These are phyloP conservation scores for Mycena floridula DNA, from an alignment of 768 basidiomycete genomes.

Conservation along the genomic window DNA sequence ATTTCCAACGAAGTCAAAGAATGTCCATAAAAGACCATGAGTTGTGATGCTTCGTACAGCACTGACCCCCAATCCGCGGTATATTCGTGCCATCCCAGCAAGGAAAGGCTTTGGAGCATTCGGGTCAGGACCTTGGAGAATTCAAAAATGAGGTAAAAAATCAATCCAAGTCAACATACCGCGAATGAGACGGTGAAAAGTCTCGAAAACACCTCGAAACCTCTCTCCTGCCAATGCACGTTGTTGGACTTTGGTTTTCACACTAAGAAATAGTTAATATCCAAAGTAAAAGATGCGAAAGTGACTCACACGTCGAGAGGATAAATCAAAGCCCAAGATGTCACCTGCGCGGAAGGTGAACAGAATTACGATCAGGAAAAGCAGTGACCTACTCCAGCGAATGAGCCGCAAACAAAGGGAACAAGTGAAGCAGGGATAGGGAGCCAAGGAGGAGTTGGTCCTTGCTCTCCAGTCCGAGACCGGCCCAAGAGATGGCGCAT, in stretches of 20 bases:
- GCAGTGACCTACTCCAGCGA: constrained; percentile 63
- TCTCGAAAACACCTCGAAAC: constrained; percentile 66
- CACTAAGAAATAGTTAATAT: constrained; percentile 33
- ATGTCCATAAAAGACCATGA: constrained; percentile 90
- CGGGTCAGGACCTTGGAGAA: constrained; percentile 64
- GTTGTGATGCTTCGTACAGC: constrained; percentile 89
- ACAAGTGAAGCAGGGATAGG: constrained; percentile 75
- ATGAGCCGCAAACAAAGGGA: constrained; percentile 86
- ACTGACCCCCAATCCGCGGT: constrained; percentile 91
- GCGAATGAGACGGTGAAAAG: constrained; percentile 72
- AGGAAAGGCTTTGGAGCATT: constrained; percentile 69
- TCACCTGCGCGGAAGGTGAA: constrained; percentile 34
- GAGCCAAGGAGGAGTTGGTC: constrained; percentile 76
- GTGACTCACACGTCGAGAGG: constrained; percentile 81
- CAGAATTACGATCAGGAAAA: constrained; percentile 28
- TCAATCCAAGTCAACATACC: constrained; percentile 33
- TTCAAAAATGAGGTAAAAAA: background rate
- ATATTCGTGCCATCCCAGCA: constrained; percentile 76
- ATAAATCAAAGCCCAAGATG: constrained; percentile 88
- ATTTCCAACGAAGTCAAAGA: constrained; percentile 75
- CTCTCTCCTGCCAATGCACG: constrained; percentile 77
- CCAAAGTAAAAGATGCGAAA: background rate
- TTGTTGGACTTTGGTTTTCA: constrained; percentile 96
- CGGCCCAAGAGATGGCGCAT: constrained; percentile 85
- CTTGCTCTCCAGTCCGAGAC: constrained; percentile 72